Percentiles rank a stretch among this genome's conserved stretches.
phyloP scores from a whole-genome alignment of 352 stramenopile species.

The Globisporangium spinosum region DNA sequence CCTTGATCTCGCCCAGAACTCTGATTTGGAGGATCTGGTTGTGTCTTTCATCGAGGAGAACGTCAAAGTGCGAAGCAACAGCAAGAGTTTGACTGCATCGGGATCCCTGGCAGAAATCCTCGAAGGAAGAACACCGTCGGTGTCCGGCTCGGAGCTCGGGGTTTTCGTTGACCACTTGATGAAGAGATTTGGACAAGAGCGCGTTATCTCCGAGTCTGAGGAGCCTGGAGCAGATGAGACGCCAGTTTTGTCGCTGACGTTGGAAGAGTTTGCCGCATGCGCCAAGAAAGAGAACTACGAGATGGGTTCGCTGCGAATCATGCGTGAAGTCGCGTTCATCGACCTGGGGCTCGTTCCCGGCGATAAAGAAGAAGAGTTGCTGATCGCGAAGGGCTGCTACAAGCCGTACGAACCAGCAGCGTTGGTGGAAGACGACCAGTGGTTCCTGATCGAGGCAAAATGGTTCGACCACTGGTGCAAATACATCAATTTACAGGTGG shows the following conservation, averaged over 20 bases:
- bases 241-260: conserved; percentile 39
- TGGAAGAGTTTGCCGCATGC: conserved; percentile 72
- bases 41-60: conserved; percentile 61
- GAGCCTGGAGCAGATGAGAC: conserved; percentile 27
- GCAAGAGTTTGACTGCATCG: conserved; percentile 39
- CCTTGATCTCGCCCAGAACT: conserved; percentile 76
- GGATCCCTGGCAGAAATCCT: conserved; percentile 51
- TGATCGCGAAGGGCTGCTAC: conserved; percentile 72
- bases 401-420: conserved; percentile 61
- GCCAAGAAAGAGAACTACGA: conserved; percentile 68
- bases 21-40: conserved; percentile 61
- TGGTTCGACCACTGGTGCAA: conserved; percentile 87
- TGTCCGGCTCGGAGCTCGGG: conserved; percentile 75
- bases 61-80: conserved; percentile 37
- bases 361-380: conserved; percentile 75
- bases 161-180: conserved; percentile 79
- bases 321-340: conserved; percentile 83
- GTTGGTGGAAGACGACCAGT: conserved; percentile 79
- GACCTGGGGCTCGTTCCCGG: conserved; percentile 69
- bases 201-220: conserved; percentile 22
- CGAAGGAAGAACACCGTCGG: conserved; percentile 57
- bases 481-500: conserved; percentile 49
- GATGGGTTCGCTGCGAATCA: conserved; percentile 72
- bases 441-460: conserved; percentile 80
- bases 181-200: conserved; percentile 44